A percentile compares a stretch with the other conserved stretches of the same genome.
Conservation (phyloP, 1,139 yeast species). For the Pichia sp. region DNA sequence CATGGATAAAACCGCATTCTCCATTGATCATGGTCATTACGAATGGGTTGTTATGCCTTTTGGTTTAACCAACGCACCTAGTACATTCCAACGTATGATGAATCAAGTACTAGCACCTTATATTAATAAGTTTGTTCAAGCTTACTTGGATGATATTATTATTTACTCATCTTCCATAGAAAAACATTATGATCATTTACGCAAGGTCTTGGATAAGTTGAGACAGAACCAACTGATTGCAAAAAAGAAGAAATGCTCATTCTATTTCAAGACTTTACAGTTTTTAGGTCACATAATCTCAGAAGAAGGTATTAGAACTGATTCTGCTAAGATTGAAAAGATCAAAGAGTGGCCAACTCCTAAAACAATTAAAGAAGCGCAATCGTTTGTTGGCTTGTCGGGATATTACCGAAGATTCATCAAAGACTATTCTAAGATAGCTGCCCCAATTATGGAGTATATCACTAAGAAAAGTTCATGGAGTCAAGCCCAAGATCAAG, state of each 20-base stretch:
- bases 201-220: constrained; percentile 19
- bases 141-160: constrained; percentile 31
- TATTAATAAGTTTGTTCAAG: constrained; percentile 18
- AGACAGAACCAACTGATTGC: constrained; percentile 2
- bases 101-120: constrained; percentile 20
- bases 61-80: constrained; percentile 23
- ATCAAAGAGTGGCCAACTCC: constrained; percentile 15
- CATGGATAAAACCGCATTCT: constrained; percentile 10
- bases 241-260: constrained; percentile 14
- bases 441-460: constrained; percentile 6
- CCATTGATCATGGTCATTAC: constrained; percentile 16
- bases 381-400: constrained; percentile 13
- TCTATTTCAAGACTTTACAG: constrained; percentile 8
- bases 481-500: not conserved
- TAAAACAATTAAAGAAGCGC: constrained; percentile 1
- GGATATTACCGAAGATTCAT: constrained; percentile 15
- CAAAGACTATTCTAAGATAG: constrained; percentile 5
- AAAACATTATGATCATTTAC: constrained; percentile 24
- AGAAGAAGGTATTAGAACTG: constrained; percentile 9
- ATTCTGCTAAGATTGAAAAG: constrained; percentile 11
- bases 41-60: constrained; percentile 28
- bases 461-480: constrained; percentile 2
- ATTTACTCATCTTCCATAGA: constrained; percentile 19
- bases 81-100: constrained; percentile 19
- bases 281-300: constrained; percentile 17